phyloP scores from a whole-genome alignment of 1,284 basidiomycete species.

The Athelia psychrophila region DNA sequence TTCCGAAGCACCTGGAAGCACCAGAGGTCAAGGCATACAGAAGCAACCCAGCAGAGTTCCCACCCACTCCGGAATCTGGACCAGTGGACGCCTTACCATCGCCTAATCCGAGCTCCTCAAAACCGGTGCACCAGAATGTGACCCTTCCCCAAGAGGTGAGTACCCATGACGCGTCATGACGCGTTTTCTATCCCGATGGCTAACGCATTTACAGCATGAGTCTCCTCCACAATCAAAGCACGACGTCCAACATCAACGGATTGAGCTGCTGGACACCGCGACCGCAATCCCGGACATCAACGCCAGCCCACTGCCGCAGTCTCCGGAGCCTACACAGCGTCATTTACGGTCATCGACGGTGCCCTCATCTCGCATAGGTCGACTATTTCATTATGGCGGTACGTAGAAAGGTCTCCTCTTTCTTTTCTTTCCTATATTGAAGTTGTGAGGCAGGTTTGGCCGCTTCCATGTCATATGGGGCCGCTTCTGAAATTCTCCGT shows the following conservation, averaged over 20 bases:
- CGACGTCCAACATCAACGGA: too few relatives aligned
- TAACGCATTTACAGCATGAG: too few relatives aligned
- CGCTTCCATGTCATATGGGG: slow-evolving; percentile 70
- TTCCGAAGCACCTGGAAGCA: too few relatives aligned
- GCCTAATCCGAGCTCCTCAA: background rate
- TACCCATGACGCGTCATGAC: too few relatives aligned
- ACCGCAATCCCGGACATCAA: slow-evolving; percentile 3
- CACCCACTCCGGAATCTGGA: too few relatives aligned
- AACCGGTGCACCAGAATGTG: background rate
- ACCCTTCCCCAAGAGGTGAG: too few relatives aligned
- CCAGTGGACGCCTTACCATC: too few relatives aligned
- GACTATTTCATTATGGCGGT: slow-evolving; percentile 93
- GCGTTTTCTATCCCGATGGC: too few relatives aligned
- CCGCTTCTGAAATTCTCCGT: slow-evolving; percentile 58
- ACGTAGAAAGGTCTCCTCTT: slow-evolving; percentile 14
- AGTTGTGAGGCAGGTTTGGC: slow-evolving; percentile 54
- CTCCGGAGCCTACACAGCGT: slow-evolving; percentile 19
- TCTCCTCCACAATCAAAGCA: too few relatives aligned
- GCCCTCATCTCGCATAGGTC: slow-evolving; percentile 83
- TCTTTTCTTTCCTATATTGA: background rate
- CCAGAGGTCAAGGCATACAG: too few relatives aligned
- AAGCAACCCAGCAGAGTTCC: too few relatives aligned
- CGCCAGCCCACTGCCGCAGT: background rate
- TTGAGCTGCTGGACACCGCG: background rate
- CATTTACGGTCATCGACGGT: slow-evolving; percentile 77